Conservation (phyloP, 2,329 filamentous ascomycete genomes). For the Sphaceloma murrayae region DNA sequence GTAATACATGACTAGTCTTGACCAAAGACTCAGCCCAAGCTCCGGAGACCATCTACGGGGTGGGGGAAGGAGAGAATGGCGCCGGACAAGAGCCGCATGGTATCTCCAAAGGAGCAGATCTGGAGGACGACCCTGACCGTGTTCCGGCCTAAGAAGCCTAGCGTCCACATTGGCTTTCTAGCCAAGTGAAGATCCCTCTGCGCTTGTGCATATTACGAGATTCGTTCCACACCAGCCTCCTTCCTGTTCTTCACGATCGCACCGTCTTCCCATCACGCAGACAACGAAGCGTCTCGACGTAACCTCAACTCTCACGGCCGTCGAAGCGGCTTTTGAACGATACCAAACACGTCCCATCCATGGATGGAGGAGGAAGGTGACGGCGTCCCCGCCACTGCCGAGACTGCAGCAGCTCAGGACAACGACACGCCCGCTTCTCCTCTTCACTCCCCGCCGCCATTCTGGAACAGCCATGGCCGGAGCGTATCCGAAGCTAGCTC, state of each 20-base stretch:
- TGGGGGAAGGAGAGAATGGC: constrained; percentile 1
- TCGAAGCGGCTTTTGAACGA: constrained; percentile 13
- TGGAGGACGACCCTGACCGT: constrained; percentile 9
- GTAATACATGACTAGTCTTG: constrained; percentile 7
- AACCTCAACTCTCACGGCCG: not conserved
- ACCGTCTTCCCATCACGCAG: not conserved
- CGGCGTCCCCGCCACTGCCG: constrained; percentile 8
- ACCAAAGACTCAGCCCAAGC: constrained; percentile 7
- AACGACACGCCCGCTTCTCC: constrained; percentile 6
- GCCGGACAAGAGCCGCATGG: constrained; percentile 8
- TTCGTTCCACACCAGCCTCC: constrained; percentile 9
- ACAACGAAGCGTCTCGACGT: no score
- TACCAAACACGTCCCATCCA: constrained; percentile 6
- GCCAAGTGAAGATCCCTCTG: not conserved
- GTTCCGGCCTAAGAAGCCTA: constrained; percentile 5
- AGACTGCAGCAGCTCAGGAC: constrained; percentile 7
- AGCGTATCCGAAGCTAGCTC: constrained; percentile 30
- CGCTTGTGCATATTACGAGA: constrained; percentile 14
- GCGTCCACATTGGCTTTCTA: constrained; percentile 9
- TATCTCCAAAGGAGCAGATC: constrained; percentile 7
- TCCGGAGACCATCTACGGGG: constrained; percentile 1
- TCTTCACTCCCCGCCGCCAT: constrained; percentile 34
- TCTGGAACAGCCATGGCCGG: constrained; percentile 37
- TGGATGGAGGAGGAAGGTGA: constrained; percentile 16
- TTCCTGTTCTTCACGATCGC: constrained; percentile 5